Percentiles rank a stretch among this genome's conserved stretches.
These are phyloP conservation scores for Mucor irregularis DNA, from an alignment of 371 early-diverging fungal species.

Conservation along the genomic window DNA sequence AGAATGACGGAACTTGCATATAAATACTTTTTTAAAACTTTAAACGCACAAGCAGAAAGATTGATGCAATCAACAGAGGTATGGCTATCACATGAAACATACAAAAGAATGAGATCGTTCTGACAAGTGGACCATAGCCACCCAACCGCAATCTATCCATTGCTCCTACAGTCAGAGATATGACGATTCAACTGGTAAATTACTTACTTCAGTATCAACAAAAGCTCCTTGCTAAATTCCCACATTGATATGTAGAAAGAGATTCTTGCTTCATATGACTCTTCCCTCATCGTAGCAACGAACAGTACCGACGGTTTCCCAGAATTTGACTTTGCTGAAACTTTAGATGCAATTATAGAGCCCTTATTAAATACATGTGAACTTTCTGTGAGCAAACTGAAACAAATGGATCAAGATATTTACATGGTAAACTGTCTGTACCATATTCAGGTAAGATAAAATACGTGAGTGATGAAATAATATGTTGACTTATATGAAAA, in stretches of 20 bases:
- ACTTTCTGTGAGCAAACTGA: conserved; percentile 54
- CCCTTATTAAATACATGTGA: conserved; percentile 75
- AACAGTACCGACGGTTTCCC: conserved; percentile 32
- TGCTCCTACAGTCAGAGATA: conserved; percentile 66
- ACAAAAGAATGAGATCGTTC: too few relatives aligned
- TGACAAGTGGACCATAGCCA: conserved; percentile 40
- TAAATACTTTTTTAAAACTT: conserved; percentile 68
- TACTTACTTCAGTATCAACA: neutral
- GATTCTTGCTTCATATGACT: conserved; percentile 78
- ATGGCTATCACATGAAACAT: too few relatives aligned
- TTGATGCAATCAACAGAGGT: conserved; percentile 62
- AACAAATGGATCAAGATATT: conserved; percentile 64
- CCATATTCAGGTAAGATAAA: conserved; percentile 59
- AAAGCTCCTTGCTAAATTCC: neutral
- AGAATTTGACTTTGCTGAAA: conserved; percentile 62
- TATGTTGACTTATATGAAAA: neutral
- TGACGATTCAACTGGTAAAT: conserved; percentile 65
- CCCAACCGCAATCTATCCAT: conserved; percentile 63
- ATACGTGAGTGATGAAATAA: neutral
- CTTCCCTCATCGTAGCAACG: conserved; percentile 58
- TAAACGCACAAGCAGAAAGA: conserved; percentile 65
- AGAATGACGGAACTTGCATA: conserved; percentile 68
- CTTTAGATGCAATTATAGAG: conserved; percentile 70
- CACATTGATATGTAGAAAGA: conserved; percentile 55
- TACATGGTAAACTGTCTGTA: conserved; percentile 77